A percentile compares a stretch with the other conserved stretches of the same genome.
Evolutionary conservation across 192 early-diverging fungal genomes (phyloP).

Genomic region (Diversispora eburnea): DNA sequence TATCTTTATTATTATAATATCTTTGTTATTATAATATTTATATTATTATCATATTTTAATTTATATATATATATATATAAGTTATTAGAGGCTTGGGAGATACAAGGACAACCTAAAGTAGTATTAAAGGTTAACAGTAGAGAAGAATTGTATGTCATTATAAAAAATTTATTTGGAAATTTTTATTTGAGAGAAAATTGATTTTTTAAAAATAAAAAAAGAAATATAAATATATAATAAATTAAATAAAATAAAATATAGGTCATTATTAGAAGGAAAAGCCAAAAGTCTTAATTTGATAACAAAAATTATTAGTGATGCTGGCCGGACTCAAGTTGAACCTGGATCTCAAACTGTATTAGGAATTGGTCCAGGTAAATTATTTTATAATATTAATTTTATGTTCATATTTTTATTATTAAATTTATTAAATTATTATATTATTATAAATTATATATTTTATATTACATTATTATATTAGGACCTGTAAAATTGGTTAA

Average conservation of each 20-base stretch:
- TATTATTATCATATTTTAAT: conserved; percentile 5
- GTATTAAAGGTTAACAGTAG: conserved; percentile 74
- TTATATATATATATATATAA: neutral
- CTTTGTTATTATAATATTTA: neutral
- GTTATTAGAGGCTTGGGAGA: conserved; percentile 66
- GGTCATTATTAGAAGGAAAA: conserved; percentile 59
- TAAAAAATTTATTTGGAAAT: neutral
- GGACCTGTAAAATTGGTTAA: conserved; percentile 40
- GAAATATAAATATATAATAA: neutral
- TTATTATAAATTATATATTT: too few species aligned
- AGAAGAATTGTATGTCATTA: conserved; percentile 60
- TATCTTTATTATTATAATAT: neutral
- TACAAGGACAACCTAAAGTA: conserved; percentile 80
- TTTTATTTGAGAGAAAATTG: neutral
- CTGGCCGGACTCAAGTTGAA: conserved; percentile 89
- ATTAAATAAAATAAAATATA: conserved; percentile 31
- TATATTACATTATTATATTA: neutral
- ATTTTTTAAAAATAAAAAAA: neutral
- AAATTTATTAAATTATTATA: conserved; percentile 5
- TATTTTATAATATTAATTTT: too few species aligned
- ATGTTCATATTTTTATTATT: neutral
- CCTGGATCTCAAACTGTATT: conserved; percentile 88
- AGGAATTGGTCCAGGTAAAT: conserved; percentile 84
- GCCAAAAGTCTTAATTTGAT: conserved; percentile 60
- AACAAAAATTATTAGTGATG: conserved; percentile 80